These are phyloP conservation scores for Colletotrichum gigasporum DNA, from an alignment of 2,329 filamentous ascomycete species.

Conservation along the genomic window DNA sequence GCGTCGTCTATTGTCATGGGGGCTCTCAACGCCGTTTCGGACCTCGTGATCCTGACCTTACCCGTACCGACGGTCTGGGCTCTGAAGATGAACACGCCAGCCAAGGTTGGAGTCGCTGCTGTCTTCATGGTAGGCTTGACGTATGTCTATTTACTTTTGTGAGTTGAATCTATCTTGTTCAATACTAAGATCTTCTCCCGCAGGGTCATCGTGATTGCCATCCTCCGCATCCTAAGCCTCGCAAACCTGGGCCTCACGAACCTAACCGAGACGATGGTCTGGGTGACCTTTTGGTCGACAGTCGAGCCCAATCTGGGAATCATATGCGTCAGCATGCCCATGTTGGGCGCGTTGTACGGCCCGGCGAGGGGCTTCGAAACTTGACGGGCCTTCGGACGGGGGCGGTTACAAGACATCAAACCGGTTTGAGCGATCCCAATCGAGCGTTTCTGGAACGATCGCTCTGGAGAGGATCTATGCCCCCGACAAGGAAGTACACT, in stretches of 20 bases:
- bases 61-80: constrained; percentile 46
- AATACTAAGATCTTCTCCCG: background rate
- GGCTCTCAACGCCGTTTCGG: constrained; percentile 48
- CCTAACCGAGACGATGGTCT: constrained; percentile 35
- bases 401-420: background rate
- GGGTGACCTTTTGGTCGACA: constrained; percentile 36
- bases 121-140: constrained; percentile 40
- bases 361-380: background rate
- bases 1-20: constrained; percentile 48
- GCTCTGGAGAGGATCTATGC: background rate
- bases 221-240: constrained; percentile 35
- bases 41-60: constrained; percentile 47
- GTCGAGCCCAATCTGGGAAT: constrained; percentile 35
- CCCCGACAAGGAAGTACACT: background rate
- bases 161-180: too few relatives aligned
- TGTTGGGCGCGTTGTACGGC: constrained; percentile 21
- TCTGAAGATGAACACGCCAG: constrained; percentile 42
- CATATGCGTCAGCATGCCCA: constrained; percentile 35
- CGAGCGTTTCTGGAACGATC: background rate
- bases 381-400: background rate
- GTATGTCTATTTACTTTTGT: constrained; percentile 19
- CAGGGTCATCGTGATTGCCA: constrained; percentile 36
- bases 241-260: constrained; percentile 36
- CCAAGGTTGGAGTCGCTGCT: constrained; percentile 39
- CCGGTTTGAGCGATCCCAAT: background rate